These are phyloP conservation scores for Fusarium longipes DNA, from an alignment of 2,329 filamentous ascomycete genomes.

Conservation along the genomic window DNA sequence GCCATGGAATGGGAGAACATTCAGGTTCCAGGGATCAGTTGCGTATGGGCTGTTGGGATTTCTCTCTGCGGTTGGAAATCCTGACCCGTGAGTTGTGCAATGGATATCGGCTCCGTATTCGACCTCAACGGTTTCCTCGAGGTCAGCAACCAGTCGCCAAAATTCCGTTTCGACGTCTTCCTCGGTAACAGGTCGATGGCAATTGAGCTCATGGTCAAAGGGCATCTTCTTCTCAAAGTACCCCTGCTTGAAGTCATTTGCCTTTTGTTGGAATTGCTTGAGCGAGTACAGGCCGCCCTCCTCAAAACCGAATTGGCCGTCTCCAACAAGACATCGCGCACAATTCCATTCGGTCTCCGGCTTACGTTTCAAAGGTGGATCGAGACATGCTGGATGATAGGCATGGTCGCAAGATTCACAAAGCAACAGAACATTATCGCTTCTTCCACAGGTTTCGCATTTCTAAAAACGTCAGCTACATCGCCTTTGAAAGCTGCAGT, in stretches of 20 bases:
- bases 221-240: constrained; percentile 94
- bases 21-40: constrained; percentile 94
- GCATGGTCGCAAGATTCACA: constrained; percentile 94
- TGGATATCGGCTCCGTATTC: constrained; percentile 99
- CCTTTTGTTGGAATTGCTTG: constrained; percentile 95
- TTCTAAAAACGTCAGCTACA: constrained; percentile 57
- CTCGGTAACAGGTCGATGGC: constrained; percentile 84
- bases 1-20: constrained; percentile 87
- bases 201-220: constrained; percentile 85
- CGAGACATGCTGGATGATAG: constrained; percentile 88
- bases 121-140: constrained; percentile 96
- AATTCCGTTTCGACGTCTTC: constrained; percentile 97
- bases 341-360: constrained; percentile 96
- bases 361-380: constrained; percentile 81
- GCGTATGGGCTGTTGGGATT: constrained; percentile 89
- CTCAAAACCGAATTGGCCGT: constrained; percentile 96
- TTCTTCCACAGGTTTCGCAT: constrained; percentile 88
- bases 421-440: constrained; percentile 78
- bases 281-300: constrained; percentile 96
- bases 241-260: constrained; percentile 91
- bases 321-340: constrained; percentile 91
- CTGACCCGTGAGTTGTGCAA: constrained; percentile 96
- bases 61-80: constrained; percentile 93
- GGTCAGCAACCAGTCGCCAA: constrained; percentile 92
- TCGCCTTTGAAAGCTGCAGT: constrained; percentile 38